Base-by-base conservation (phyloP, 257 asterid species). In the Nicotiana noctiflora region DNA sequence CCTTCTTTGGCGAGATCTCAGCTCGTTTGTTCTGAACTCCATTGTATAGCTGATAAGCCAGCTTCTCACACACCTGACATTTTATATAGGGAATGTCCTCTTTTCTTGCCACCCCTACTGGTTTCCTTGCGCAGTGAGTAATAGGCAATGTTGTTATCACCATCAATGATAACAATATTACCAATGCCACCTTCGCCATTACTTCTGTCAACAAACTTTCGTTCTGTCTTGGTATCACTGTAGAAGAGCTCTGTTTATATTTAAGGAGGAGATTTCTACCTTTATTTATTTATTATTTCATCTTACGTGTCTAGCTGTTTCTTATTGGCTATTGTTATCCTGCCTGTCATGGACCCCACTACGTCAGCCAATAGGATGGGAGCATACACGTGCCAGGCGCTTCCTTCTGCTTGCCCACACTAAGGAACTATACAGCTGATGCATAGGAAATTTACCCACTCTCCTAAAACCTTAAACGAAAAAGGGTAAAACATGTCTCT, bases 21-120 rank as follows among this genome's bases (percentile, higher is more conserved):
- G 89, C 89, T 85, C 89, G 89, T 86, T 89, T 91, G 37, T 88
- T 88, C 84, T 89, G 92, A 57, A 92, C 98, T 83, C 94, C 98
- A 62, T 81, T 86, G 90, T 86, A 84, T 23, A 93, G 59, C 70
- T 91, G 94, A 60, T 88, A 77, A 19, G 97, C 96, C 81, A 96
- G 81, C 86, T 84, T 90, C 81, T 92, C 89, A 83, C 97, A 94
- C 32, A 94, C 97, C 85, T 91, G 93, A 63, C 97, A 94, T 86
- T 90, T 89, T n/a, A 93, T 92, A 75, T 67, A 96, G 0, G 98
- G 98, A 23, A 96, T 86, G 86, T 94, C 98, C 85, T 94, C 95
- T 87, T 92, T 96, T 86, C 99, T 89, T 10, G 97, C 95, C 25
- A 84, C 81, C 52, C 92, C 98, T 4, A 75, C 88, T 70, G 90